A percentile compares a stretch with the other conserved stretches of the same genome.
Evolutionary conservation across 1,284 basidiomycete genomes (phyloP).

Genomic region (Earliella scabrosa): DNA sequence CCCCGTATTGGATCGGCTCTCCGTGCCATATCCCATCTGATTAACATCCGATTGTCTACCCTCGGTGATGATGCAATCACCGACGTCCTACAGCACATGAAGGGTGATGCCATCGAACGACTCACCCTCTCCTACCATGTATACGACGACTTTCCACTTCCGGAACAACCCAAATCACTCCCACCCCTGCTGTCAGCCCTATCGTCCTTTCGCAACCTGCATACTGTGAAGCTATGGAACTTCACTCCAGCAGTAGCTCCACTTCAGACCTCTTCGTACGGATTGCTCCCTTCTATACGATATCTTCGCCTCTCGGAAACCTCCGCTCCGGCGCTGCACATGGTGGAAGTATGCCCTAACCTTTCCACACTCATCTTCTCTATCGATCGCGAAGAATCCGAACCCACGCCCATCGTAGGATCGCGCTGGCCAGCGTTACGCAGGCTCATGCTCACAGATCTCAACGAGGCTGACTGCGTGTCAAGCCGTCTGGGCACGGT

Average conservation of each 20-base stretch:
- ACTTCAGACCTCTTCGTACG: not conserved
- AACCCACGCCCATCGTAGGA: not conserved
- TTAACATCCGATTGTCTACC: not conserved
- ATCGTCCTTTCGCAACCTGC: constrained; percentile 1
- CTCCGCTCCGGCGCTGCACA: constrained; percentile 1
- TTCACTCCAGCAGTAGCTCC: constrained; percentile 3
- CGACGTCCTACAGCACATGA: not conserved
- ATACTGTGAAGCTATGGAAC: constrained; percentile 4
- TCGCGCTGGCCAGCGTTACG: constrained; percentile 8
- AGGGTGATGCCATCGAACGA: not conserved
- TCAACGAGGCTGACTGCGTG: not conserved
- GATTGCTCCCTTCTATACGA: constrained; percentile 6
- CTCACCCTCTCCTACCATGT: constrained; percentile 6
- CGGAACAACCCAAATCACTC: not conserved
- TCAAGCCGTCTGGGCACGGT: not conserved
- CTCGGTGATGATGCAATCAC: constrained; percentile 4
- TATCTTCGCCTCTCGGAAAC: constrained; percentile 6
- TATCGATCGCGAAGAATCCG: not conserved
- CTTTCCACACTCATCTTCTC: constrained; percentile 7
- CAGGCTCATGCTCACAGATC: not conserved
- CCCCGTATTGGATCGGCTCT: constrained; percentile 5
- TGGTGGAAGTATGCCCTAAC: constrained; percentile 15
- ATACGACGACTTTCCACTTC: not conserved
- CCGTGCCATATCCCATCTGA: constrained; percentile 4
- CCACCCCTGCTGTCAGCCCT: constrained; percentile 2